Percentiles rank a stretch among this genome's conserved stretches.
phyloP scores from a whole-genome alignment of 2,329 filamentous ascomycete genomes.

The Grosmannia serpens region DNA sequence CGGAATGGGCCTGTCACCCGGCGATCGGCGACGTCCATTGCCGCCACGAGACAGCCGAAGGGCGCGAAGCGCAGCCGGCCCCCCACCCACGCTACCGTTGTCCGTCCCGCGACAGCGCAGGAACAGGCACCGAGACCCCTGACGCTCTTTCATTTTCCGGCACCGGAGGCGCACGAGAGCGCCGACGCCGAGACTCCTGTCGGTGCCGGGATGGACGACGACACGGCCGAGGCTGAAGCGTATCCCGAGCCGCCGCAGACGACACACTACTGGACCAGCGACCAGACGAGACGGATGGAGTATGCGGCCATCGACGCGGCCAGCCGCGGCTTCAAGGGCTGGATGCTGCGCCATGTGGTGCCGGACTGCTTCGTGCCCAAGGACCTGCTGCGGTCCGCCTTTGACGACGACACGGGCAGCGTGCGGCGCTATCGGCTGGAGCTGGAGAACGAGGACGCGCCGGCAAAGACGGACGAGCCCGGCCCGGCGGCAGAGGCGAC shows the following conservation, averaged over 20 bases:
- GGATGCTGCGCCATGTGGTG: conserved; percentile 44
- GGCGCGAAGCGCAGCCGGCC: not conserved
- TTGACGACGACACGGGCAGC: conserved; percentile 52
- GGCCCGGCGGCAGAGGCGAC: not conserved
- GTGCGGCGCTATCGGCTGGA: conserved; percentile 51
- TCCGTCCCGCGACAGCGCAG: not conserved
- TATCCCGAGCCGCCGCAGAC: conserved; percentile 42
- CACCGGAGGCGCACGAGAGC: conserved; percentile 16
- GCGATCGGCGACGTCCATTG: not conserved
- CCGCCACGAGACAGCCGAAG: not conserved
- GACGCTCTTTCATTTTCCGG: conserved; percentile 33
- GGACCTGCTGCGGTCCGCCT: conserved; percentile 36
- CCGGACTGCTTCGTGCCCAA: conserved; percentile 49
- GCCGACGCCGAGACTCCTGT: not conserved
- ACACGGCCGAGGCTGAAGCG: conserved; percentile 7
- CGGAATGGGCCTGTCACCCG: not conserved
- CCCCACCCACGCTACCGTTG: not conserved
- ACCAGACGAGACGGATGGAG: conserved; percentile 49
- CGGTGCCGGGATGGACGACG: conserved; percentile 9
- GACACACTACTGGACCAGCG: conserved; percentile 57
- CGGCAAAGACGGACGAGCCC: conserved; percentile 10
- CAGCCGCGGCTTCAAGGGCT: conserved; percentile 46
- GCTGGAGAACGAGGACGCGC: conserved; percentile 34
- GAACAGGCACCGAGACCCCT: not conserved
- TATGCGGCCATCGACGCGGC: conserved; percentile 57